Conservation (phyloP, 257 asterid genomes). For the Solanum etuberosum region DNA sequence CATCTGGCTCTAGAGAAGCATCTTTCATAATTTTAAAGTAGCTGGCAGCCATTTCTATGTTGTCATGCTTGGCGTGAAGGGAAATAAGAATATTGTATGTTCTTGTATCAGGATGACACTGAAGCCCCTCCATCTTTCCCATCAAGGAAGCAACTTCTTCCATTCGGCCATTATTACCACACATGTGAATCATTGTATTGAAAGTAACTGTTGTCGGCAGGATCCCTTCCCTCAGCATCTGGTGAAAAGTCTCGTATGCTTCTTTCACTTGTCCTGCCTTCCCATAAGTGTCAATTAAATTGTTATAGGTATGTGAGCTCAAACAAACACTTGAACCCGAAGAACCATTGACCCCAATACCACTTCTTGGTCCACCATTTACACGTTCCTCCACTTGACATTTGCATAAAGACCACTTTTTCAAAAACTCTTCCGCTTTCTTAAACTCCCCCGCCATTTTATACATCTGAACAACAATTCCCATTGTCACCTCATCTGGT, state of each 20-base stretch:
- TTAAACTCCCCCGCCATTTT: slow-evolving; percentile 76
- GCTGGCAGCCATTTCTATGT: slow-evolving; percentile 50
- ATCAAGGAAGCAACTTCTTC: slow-evolving; percentile 52
- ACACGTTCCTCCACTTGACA: slow-evolving; percentile 5
- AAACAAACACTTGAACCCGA: slow-evolving; percentile 19
- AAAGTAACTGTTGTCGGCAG: slow-evolving; percentile 74
- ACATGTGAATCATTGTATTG: slow-evolving; percentile 91
- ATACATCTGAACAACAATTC: slow-evolving; percentile 81
- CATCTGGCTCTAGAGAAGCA: slow-evolving; percentile 71
- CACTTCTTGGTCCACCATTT: slow-evolving; percentile 12
- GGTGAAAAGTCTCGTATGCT: slow-evolving; percentile 58
- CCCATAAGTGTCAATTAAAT: slow-evolving; percentile 84
- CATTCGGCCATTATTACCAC: slow-evolving; percentile 59
- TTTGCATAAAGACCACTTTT: slow-evolving; percentile 52
- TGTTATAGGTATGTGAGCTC: slow-evolving; percentile 65
- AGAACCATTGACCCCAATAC: slow-evolving; percentile 9
- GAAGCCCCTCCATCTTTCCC: slow-evolving; percentile 57
- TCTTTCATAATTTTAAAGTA: slow-evolving; percentile 67
- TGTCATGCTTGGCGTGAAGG: slow-evolving; percentile 62
- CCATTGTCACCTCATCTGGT: slow-evolving; percentile 95
- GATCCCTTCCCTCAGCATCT: slow-evolving; percentile 59
- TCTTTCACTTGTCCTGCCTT: slow-evolving; percentile 76
- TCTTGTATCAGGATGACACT: slow-evolving; percentile 67
- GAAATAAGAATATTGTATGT: slow-evolving; percentile 82
- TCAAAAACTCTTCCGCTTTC: slow-evolving; percentile 72